Evolutionary conservation across 164 flowering plant species (phyloP).

Genomic region (Pachysandra terminalis): DNA sequence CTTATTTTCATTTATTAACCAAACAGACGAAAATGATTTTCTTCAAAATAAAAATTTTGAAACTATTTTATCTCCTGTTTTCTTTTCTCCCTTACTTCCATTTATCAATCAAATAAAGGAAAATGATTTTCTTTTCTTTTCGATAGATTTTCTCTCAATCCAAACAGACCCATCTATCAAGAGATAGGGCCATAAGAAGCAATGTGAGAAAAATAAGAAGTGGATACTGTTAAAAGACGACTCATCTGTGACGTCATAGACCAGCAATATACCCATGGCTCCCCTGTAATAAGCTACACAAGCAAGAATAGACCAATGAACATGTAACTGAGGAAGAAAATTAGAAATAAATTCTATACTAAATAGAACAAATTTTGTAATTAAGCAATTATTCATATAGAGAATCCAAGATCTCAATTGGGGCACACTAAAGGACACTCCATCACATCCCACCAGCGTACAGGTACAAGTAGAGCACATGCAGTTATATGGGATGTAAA

Average conservation of each 20-base stretch:
- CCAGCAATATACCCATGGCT: conserved; percentile 63
- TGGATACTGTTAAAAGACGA: conserved; percentile 51
- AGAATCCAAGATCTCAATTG: neutral
- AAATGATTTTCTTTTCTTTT: too few relatives aligned
- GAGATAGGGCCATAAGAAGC: neutral
- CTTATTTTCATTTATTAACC: too few relatives aligned
- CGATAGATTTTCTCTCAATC: neutral
- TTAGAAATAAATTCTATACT: neutral
- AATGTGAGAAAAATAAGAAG: conserved; percentile 4
- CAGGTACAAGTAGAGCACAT: neutral
- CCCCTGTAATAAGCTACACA: conserved; percentile 51
- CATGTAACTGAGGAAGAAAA: conserved; percentile 3
- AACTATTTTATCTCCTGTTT: too few relatives aligned
- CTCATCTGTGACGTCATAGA: conserved; percentile 58
- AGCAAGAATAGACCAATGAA: conserved; percentile 6
- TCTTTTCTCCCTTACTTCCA: too few relatives aligned
- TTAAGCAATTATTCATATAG: neutral
- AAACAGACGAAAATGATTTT: too few relatives aligned
- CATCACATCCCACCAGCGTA: neutral
- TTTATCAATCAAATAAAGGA: too few relatives aligned
- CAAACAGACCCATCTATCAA: neutral
- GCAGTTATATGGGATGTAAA: neutral
- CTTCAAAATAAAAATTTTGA: too few relatives aligned
- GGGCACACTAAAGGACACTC: neutral
- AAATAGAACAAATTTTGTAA: neutral